phyloP scores from a whole-genome alignment of 2,329 filamentous ascomycete species.

The Drechslera avenae region DNA sequence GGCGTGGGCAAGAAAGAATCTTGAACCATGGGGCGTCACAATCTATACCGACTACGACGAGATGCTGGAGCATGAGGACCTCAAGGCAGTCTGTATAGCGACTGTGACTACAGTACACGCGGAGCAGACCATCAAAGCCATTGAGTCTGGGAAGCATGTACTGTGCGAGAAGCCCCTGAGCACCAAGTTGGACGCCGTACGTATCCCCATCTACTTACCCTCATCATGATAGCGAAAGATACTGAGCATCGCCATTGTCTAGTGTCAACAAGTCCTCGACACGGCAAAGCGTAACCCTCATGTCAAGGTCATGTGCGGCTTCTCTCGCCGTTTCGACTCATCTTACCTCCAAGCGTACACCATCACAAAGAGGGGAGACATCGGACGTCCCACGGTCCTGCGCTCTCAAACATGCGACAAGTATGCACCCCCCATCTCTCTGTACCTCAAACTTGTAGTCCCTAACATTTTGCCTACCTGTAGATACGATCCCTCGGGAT shows the following conservation, averaged over 20 bases:
- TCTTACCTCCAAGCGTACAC: slow-evolving; percentile 66
- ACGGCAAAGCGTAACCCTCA: slow-evolving; percentile 61
- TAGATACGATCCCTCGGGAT: slow-evolving; percentile 63
- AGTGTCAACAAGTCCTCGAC: slow-evolving; percentile 66
- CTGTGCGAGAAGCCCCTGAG: slow-evolving; percentile 66
- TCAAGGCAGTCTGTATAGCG: slow-evolving; percentile 62
- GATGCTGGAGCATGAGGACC: slow-evolving; percentile 61
- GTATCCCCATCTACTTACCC: slow-evolving; percentile 24
- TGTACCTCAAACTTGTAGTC: not conserved
- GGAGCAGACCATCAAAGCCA: slow-evolving; percentile 62
- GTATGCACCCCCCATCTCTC: slow-evolving; percentile 5
- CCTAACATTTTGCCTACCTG: not conserved
- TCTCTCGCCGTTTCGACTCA: slow-evolving; percentile 69
- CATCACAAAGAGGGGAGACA: slow-evolving; percentile 59
- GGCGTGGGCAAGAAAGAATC: slow-evolving; percentile 57
- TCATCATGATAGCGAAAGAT: not conserved
- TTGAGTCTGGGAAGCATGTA: slow-evolving; percentile 60
- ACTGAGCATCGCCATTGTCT: slow-evolving; percentile 1
- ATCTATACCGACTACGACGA: slow-evolving; percentile 62
- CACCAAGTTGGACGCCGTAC: slow-evolving; percentile 64
- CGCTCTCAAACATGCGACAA: slow-evolving; percentile 72
- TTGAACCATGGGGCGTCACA: slow-evolving; percentile 58
- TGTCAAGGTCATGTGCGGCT: slow-evolving; percentile 70
- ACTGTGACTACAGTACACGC: slow-evolving; percentile 63
- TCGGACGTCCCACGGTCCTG: slow-evolving; percentile 65